Evolutionary conservation across 2,329 filamentous ascomycete genomes (phyloP), one percentile per base, ranked within the genome.

Genomic region (Colletotrichum euphorbiae): DNA sequence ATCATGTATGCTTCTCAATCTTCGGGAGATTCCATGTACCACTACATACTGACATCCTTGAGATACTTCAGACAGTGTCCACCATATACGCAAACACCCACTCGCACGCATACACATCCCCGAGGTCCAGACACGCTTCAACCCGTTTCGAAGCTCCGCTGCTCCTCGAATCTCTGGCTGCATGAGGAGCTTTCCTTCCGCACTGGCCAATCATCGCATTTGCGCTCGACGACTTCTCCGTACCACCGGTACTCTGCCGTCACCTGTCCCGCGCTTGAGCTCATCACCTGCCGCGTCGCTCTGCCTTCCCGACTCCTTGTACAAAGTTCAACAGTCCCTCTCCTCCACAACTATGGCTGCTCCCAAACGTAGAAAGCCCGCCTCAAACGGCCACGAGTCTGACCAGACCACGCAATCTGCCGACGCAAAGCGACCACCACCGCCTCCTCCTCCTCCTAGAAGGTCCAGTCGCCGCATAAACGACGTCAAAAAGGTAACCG

Each of bases 321-420:
- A 38, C 15, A 12, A 3, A 42, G 31, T 2, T 19, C n/a, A 12
- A 11, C 38, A 15, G 7, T 55, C 55, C 43, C 54, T 61, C 54
- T 50, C 24, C 12, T 13, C n/a, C 43, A 40, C 36, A 36, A 36
- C 52, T 60, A 63, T 64, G 62, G 54, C 50, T 33, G 31, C 59
- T 31, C 57, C 76, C 4, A 84, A 83, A 70, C 77, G 81, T 55
- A 82, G 81, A 71, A 78, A 76, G 61, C 59, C 60, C 52, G 71
- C 58, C 66, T 65, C 71, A 69, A 17, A 67, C 69, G 51, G 24
- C 19, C 1, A 31, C 46, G 13, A 31, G 71, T 15, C 71, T 28
- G 24, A 67, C 55, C 11, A 67, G 70, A 42, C 58, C 8, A 6
- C 46, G 13, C 52, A 56, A 3, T 43, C 56, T 13, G 46, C 13